Evolutionary conservation across 306 rosid genomes (phyloP).

Genomic region (Corylus heterophylla): DNA sequence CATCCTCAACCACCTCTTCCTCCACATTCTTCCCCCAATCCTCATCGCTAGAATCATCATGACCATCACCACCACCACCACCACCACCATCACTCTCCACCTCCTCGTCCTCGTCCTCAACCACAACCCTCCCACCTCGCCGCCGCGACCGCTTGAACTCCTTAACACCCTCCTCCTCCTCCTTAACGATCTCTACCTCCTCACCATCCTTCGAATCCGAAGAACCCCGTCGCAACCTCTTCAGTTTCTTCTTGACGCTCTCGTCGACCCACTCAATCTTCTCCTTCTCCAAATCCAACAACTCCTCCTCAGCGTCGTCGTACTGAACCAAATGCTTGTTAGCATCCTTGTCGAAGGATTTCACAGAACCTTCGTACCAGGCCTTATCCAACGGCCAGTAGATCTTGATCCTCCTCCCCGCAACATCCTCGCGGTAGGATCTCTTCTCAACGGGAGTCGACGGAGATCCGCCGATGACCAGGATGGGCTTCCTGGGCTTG

Average conservation of each 20-base stretch:
- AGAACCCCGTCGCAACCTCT: slow-evolving; percentile 49
- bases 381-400: slow-evolving; percentile 76
- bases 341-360: slow-evolving; percentile 40
- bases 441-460: slow-evolving; percentile 22
- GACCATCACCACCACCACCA: slow-evolving; percentile 26
- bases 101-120: slow-evolving; percentile 29
- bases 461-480: slow-evolving; percentile 48
- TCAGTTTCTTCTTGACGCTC: slow-evolving; percentile 33
- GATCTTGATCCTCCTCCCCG: slow-evolving; percentile 73
- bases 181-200: background rate
- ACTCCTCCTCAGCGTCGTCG: slow-evolving; percentile 77
- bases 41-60: slow-evolving; percentile 69
- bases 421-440: slow-evolving; percentile 41
- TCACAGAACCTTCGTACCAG: slow-evolving; percentile 83
- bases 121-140: slow-evolving; percentile 25
- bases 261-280: slow-evolving; percentile 64
- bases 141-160: background rate
- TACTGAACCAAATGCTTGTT: slow-evolving; percentile 64
- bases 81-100: slow-evolving; percentile 11
- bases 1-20: slow-evolving; percentile 39
- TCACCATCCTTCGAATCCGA: slow-evolving; percentile 12
- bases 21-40: slow-evolving; percentile 72
- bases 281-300: slow-evolving; percentile 56
- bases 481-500: slow-evolving; percentile 51
- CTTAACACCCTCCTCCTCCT: background rate